Evolutionary conservation across 1,284 basidiomycete species (phyloP), one percentile per base, ranked within the genome.

Genomic region (Ceratorhiza oryzae-sativae): DNA sequence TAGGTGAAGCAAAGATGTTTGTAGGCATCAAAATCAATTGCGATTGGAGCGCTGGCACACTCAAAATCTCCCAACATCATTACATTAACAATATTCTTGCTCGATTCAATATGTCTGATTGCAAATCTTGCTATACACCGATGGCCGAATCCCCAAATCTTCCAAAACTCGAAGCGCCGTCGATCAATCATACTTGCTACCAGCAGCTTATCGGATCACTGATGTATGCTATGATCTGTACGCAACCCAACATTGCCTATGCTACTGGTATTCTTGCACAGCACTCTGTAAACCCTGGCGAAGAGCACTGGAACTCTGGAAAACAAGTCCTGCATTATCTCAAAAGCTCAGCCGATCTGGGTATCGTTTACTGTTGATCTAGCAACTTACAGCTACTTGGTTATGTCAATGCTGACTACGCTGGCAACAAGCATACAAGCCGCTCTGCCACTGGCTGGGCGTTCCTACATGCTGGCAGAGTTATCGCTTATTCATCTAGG

Each of bases 301-400:
- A 51, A 1, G 48, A 58, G 2, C 79, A 80, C 70, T 78, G 76
- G 74, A 61, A 74, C 18, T 74, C 75, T 12, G 68, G 73, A 12
- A 76, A 78, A 36, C 73, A 72, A 3, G 73, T 80, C 1, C 68
- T 80, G 1, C 72, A 77, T 0, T 80, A 79, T 61, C 71, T 80
- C 20, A 71, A 72, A 8, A 75, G 91, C 79, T 93, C 78, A 0
- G 30, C 25, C 1, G 71, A 73, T 15, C 34, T 61, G n/a, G 71
- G 71, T 13, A 72, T 79, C 8, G 61, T 67, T 2, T 75, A 73
- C 41, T n/a, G 25, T 23, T n/a, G 25, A 9, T 45, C 61, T 1
- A 13, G 13, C 13, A 12, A 12, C 5, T 4, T 15, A 6, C 23
- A 48, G n/a, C 15, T 45, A 4, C 20, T 4, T 4, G 45, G 45